Evolutionary conservation across 345 rosid species (phyloP).

Genomic region (Salix caprea): DNA sequence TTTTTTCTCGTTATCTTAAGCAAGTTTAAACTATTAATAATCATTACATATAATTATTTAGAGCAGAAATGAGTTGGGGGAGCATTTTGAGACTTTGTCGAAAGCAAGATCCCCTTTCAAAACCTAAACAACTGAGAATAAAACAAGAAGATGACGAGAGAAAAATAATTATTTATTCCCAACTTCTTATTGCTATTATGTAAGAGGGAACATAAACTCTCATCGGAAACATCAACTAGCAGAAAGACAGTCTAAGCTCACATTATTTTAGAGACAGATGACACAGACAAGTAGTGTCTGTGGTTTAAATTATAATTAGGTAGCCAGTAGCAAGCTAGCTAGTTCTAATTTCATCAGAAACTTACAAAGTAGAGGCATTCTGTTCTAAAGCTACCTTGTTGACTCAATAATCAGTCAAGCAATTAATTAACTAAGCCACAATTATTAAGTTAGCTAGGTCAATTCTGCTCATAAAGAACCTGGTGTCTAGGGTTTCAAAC

Average conservation of each 20-base stretch:
- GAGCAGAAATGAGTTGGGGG: constrained; percentile 53
- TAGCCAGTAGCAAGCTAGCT: neutral
- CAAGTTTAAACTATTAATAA: too few relatives aligned
- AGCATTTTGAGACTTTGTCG: constrained; percentile 40
- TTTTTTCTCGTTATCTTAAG: too few relatives aligned
- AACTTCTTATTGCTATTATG: neutral
- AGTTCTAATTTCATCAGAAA: neutral
- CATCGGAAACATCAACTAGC: constrained; percentile 26
- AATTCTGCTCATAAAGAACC: constrained; percentile 19
- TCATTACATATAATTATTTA: constrained; percentile 10
- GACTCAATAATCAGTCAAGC: constrained; percentile 10
- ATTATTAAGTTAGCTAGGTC: too few relatives aligned
- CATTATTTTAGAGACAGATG: neutral
- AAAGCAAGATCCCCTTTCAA: constrained; percentile 38
- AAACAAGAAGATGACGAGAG: constrained; percentile 72
- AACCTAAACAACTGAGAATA: constrained; percentile 57
- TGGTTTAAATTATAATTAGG: neutral
- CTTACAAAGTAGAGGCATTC: neutral
- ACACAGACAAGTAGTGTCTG: neutral
- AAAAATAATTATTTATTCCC: constrained; percentile 18
- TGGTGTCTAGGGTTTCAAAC: neutral
- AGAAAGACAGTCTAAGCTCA: constrained; percentile 16
- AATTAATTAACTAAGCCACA: too few relatives aligned
- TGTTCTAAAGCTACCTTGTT: neutral
- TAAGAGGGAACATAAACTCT: constrained; percentile 8